phyloP scores from a whole-genome alignment of 1,284 basidiomycete genomes.

The Xerocomus amazonicus region DNA sequence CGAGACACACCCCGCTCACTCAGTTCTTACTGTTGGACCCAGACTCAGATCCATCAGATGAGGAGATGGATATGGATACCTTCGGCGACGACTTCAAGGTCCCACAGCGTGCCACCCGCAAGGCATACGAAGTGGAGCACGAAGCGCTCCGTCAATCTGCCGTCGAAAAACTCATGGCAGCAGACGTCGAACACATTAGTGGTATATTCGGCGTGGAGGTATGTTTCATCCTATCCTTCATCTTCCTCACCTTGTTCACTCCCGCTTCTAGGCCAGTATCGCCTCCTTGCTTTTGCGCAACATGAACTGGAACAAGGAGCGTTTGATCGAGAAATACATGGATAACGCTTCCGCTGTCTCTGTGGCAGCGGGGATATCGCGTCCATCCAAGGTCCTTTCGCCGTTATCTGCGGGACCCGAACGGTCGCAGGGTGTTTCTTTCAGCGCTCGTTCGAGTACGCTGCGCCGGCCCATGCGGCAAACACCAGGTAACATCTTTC shows the following conservation, averaged over 20 bases:
- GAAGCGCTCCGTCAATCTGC: constrained; percentile 69
- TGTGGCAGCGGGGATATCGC: constrained; percentile 62
- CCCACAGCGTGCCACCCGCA: constrained; percentile 52
- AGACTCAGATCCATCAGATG: constrained; percentile 50
- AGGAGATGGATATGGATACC: constrained; percentile 65
- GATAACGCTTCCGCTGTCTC: constrained; percentile 75
- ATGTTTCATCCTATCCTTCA: constrained; percentile 34
- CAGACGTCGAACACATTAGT: constrained; percentile 80
- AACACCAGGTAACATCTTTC: constrained; percentile 20
- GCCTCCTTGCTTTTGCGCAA: constrained; percentile 83
- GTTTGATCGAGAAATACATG: constrained; percentile 94
- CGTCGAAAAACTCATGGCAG: constrained; percentile 73
- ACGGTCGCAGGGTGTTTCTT: constrained; percentile 31
- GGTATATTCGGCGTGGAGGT: constrained; percentile 85
- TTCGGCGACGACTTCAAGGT: constrained; percentile 62
- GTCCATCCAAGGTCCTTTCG: constrained; percentile 36
- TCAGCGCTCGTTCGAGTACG: constrained; percentile 22
- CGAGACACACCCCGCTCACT: constrained; percentile 13
- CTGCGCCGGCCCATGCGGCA: constrained; percentile 44
- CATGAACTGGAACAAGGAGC: constrained; percentile 95
- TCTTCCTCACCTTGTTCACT: background rate
- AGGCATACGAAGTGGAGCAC: constrained; percentile 76
- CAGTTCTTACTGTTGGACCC: background rate
- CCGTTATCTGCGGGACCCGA: constrained; percentile 33
- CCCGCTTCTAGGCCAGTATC: constrained; percentile 37